Base-by-base conservation (phyloP, 306 rosid species). In the Sesbania bispinosa region DNA sequence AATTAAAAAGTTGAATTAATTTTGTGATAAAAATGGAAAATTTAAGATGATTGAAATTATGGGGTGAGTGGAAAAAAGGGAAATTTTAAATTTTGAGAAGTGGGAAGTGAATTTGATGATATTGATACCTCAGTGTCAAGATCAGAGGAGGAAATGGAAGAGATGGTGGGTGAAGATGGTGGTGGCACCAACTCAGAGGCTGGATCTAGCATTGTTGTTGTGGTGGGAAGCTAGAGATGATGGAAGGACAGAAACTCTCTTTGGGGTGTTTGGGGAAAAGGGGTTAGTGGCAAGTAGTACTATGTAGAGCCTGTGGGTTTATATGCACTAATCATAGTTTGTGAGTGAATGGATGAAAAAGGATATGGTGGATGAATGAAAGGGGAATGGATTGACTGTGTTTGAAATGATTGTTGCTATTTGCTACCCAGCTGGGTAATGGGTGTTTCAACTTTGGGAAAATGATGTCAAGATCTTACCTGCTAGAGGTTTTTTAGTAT, bases 101-200 rank as follows among this genome's bases (percentile, higher is more conserved):
- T 27, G 19, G 11, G 50, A 62, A 29, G 45, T 14, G 47, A 47
- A 11, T 27, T 20, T 60, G 24, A 60, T 55, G 60, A 29, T 10
- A 7, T 26, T 26, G 57, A 65, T 74, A 82, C 86, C 86, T 82
- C 86, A 63, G 99, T 94, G 87, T 91, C 99, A 77, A 94, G 93
- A 91, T 94, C 97, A 87, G 99, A 94, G 66, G 99, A 94, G 58
- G 97, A 91, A 57, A 94, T 70, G 74, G 97, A 94, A 26, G 99
- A 94, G 59, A 85, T 88, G 39, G 96, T 80, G 9, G 99, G 99
- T 24, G 99, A 94, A 2, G 93, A 85, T 24, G 95, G 97, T 13
- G 92, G 87, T 14, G 97, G 97, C 26, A 90, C 81, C 81, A 94
- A 76, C 39, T 89, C 91, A 67, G 72, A 63, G 23, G 89, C 88